These are phyloP conservation scores for Pythium brassicae DNA, from an alignment of 352 stramenopile species.

Conservation along the genomic window DNA sequence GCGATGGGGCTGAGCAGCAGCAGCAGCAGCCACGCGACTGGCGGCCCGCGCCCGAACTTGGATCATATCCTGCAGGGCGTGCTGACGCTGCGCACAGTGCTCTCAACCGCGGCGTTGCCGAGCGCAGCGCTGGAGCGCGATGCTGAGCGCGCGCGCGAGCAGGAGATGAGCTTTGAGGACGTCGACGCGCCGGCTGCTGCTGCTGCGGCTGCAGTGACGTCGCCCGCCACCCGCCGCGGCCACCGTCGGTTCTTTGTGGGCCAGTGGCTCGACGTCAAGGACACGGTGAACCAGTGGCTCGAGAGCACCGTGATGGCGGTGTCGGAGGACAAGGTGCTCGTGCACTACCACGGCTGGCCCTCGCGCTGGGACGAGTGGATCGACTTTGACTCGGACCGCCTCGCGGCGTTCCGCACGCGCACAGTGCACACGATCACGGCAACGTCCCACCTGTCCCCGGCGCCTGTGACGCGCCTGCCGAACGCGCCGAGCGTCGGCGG, in stretches of 20 bases:
- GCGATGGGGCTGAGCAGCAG: conserved; percentile 21
- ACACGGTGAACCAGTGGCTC: conserved; percentile 98
- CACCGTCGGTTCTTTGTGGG: conserved; percentile 77
- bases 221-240: conserved; percentile 16
- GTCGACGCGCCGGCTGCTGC: background rate
- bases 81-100: conserved; percentile 45
- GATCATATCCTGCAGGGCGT: conserved; percentile 56
- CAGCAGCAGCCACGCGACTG: background rate
- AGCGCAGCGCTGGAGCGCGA: background rate
- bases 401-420: conserved; percentile 94
- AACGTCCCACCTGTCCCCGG: conserved; percentile 49
- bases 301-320: conserved; percentile 95
- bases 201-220: background rate
- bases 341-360: conserved; percentile 98
- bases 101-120: conserved; percentile 29
- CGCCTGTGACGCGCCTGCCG: conserved; percentile 45
- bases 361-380: conserved; percentile 98
- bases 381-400: conserved; percentile 89
- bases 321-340: conserved; percentile 76
- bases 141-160: background rate
- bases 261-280: conserved; percentile 97
- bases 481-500: conserved; percentile 42
- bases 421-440: conserved; percentile 68
- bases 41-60: conserved; percentile 22
- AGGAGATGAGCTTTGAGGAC: background rate